A percentile compares a stretch with the other conserved stretches of the same genome.
Conservation (phyloP, 2,329 filamentous ascomycete genomes). For the Nemania sp. region DNA sequence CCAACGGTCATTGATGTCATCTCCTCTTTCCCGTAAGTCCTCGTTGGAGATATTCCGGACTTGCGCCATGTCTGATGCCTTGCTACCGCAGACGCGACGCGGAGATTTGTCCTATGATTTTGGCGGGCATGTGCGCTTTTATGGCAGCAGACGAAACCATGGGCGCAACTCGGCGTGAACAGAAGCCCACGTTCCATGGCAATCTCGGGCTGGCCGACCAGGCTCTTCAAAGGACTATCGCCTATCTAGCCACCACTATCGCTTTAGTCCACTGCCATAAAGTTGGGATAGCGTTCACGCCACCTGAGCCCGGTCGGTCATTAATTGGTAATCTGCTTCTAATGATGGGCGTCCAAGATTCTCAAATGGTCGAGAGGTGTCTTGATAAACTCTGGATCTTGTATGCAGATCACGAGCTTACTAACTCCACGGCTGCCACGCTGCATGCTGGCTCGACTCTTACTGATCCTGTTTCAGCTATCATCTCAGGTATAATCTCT, state of each 20-base stretch:
- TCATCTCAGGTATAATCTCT: conserved; percentile 45
- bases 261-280: conserved; percentile 46
- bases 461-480: conserved; percentile 47
- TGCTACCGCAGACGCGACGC: conserved; percentile 34
- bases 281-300: conserved; percentile 41
- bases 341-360: conserved; percentile 48
- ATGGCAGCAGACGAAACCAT: conserved; percentile 37
- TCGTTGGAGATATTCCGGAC: too few relatives aligned
- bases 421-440: conserved; percentile 50
- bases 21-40: conserved; percentile 33
- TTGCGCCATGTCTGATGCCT: too few relatives aligned
- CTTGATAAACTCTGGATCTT: conserved; percentile 47
- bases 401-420: conserved; percentile 54
- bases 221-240: conserved; percentile 42
- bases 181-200: conserved; percentile 42
- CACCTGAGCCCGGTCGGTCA: conserved; percentile 35
- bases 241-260: conserved; percentile 40
- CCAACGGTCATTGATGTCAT: conserved; percentile 32
- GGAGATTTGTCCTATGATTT: conserved; percentile 42
- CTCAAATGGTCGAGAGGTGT: conserved; percentile 37
- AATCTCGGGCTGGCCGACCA: conserved; percentile 42
- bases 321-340: conserved; percentile 50
- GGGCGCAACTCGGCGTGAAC: conserved; percentile 41
- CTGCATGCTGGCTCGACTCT: conserved; percentile 52
- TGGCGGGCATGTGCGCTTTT: conserved; percentile 43